phyloP scores from a whole-genome alignment of 495 filamentous ascomycete genomes.

The Chaetomium cochliodes region DNA sequence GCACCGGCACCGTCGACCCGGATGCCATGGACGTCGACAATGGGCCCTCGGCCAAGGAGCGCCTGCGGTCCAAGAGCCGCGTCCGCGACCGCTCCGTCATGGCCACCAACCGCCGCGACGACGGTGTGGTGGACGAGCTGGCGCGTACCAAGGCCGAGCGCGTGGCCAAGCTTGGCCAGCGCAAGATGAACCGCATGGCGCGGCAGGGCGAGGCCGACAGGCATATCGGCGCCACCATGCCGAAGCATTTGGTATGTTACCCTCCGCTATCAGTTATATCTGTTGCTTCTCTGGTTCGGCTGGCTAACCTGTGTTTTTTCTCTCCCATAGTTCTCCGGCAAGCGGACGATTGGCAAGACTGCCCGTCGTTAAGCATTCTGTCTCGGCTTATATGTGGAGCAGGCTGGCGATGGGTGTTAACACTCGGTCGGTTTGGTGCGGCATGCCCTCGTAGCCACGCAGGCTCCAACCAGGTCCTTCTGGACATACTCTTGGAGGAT shows the following conservation, averaged over 20 bases:
- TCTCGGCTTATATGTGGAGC: not conserved
- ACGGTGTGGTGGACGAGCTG: constrained; percentile 65
- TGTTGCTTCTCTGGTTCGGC: too few species aligned
- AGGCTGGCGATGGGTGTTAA: too few species aligned
- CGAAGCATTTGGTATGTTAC: constrained; percentile 84
- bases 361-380: constrained; percentile 35
- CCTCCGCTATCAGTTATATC: too few species aligned
- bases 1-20: constrained; percentile 54
- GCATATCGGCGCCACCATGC: constrained; percentile 74
- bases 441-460: too few species aligned
- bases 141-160: constrained; percentile 77
- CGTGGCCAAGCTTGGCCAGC: constrained; percentile 82
- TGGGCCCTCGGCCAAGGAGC: constrained; percentile 51
- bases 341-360: constrained; percentile 61
- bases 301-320: too few species aligned
- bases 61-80: constrained; percentile 72
- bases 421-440: too few species aligned
- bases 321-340: constrained; percentile 50
- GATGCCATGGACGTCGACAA: constrained; percentile 87
- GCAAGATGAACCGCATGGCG: constrained; percentile 98
- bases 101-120: constrained; percentile 74
- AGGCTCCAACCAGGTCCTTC: too few species aligned
- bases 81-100: constrained; percentile 60
- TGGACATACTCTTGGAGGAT: too few species aligned
- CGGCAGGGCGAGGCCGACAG: constrained; percentile 94